Evolutionary conservation across 345 rosid species (phyloP), one percentile per base, ranked within the genome.

Genomic region (Laguncularia racemosa): DNA sequence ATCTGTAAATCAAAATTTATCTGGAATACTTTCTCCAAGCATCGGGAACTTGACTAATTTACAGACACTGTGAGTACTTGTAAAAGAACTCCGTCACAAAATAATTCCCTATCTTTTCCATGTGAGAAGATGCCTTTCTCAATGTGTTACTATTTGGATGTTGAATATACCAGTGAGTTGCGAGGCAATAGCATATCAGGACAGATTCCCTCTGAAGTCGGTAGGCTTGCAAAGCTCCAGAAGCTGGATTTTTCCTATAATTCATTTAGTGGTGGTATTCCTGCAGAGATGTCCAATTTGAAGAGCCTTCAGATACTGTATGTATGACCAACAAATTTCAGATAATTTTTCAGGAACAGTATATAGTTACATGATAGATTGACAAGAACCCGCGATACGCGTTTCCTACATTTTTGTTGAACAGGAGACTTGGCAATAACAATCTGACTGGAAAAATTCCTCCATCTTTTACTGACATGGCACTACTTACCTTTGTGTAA

Each of bases 201-300:
- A 64, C 63, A 61, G 13, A 77, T 92, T 17, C 95, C 98, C 23
- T 3, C 67, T 16, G 93, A 92, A 68, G 55, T 92, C 55, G 97
- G 96, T 58, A 84, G 61, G 78, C 78, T 89, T 48, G 58, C 73
- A 61, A 86, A 78, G 71, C 95, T 92, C 48, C 78, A 67, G 47
- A 83, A 87, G 59, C 80, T 93, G 67, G 99, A 93, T 84, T 81
- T 93, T 60, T 93, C 99, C 40, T 61, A 75, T 46, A 93, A 93
- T 68, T 64, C 47, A 57, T 89, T 93, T 63, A 72, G 46, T 49
- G 92, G 96, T 49, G 55, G 68, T 79, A 81, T 93, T 62, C 97
- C 99, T 48, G 48, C 51, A 26, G 60, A 73, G 69, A 61, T 93
- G 13, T 81, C 88, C 59, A 57, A 70, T 19, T 67, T 87, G 33